phyloP scores from a whole-genome alignment of 2,329 filamentous ascomycete genomes.

The Colletotrichum plurivorum region DNA sequence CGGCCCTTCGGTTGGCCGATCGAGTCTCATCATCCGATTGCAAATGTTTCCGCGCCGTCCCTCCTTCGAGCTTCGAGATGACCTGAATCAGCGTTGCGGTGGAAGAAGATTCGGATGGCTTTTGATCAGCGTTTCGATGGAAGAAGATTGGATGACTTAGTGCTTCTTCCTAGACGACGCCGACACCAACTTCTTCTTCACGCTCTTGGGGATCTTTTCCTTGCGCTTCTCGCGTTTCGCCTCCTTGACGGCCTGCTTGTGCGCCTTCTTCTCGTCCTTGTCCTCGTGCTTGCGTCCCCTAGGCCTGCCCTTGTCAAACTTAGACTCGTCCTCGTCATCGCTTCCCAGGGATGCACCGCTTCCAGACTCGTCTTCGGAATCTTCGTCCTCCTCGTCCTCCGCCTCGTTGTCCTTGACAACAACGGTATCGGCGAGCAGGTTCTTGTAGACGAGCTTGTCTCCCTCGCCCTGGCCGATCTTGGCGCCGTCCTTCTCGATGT shows the following conservation, averaged over 20 bases:
- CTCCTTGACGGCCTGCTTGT: constrained; percentile 94
- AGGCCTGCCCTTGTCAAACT: constrained; percentile 77
- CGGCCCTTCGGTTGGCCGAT: constrained; percentile 31
- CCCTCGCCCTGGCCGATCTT: constrained; percentile 81
- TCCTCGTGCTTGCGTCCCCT: constrained; percentile 90
- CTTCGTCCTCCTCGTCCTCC: constrained; percentile 54
- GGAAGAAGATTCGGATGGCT: constrained; percentile 1
- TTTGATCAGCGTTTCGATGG: constrained; percentile 37
- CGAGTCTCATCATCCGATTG: constrained; percentile 64
- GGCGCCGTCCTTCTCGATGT: constrained; percentile 91
- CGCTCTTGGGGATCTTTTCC: constrained; percentile 95
- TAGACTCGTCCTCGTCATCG: constrained; percentile 62
- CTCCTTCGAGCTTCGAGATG: constrained; percentile 1
- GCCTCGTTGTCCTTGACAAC: constrained; percentile 56
- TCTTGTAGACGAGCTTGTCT: constrained; percentile 85
- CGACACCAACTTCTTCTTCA: constrained; percentile 90
- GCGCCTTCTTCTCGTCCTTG: constrained; percentile 89
- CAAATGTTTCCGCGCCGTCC: not conserved
- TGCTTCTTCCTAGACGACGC: constrained; percentile 75
- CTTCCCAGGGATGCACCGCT: constrained; percentile 63
- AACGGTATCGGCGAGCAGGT: constrained; percentile 82
- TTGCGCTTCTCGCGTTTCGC: constrained; percentile 94
- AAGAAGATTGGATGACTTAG: constrained; percentile 48
- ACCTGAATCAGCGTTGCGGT: not conserved
- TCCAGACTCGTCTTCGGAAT: constrained; percentile 60